Evolutionary conservation across 1,284 basidiomycete genomes (phyloP), one percentile per base, ranked within the genome.

Genomic region (Ganoderma leucocontextum): DNA sequence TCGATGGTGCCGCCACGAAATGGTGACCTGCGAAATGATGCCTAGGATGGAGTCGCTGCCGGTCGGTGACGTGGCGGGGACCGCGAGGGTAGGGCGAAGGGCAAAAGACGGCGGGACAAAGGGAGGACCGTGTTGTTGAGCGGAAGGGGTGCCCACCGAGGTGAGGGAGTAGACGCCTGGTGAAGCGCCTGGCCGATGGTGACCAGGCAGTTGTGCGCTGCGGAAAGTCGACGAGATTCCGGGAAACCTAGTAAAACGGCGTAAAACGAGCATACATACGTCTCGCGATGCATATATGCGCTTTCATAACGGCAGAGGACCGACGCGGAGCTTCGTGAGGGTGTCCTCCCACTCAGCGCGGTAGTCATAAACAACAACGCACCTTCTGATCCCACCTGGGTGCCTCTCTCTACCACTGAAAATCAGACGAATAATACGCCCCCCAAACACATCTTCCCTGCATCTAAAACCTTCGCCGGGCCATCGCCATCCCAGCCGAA

Each of bases 341-440:
- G 49, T 38, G 35, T 72, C 72, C 72, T 72, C 72, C 44, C 72
- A 74, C 70, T 65, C 66, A 62, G 59, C 65, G 62, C 62, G 22
- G 47, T 35, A 38, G n/a, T 29, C 19, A 17, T 57, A 36, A 47
- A 6, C 22, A 60, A 65, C 22, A 13, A 68, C 70, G 66, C 47
- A 66, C 63, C 35, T 64, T 29, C 22, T 10, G 22, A 13, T 44
- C 13, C 38, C 38, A 4, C 36, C 36, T 38, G 4, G 36, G 29
- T 33, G 15, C 25, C 25, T 25, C 38, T 59, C 10, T 39, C 22
- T 13, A 12, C 25, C 13, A 4, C 22, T 25, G 13, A 19, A 38
- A 38, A 13, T 9, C 22, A 41, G 15, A n/a, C 22, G 25, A 15
- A 13, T 7, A 6, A 22, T n/a, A 38, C 10, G 13, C 15, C 6